Base-by-base conservation (phyloP, 2,329 filamentous ascomycete species). In the Colletotrichum agaves region DNA sequence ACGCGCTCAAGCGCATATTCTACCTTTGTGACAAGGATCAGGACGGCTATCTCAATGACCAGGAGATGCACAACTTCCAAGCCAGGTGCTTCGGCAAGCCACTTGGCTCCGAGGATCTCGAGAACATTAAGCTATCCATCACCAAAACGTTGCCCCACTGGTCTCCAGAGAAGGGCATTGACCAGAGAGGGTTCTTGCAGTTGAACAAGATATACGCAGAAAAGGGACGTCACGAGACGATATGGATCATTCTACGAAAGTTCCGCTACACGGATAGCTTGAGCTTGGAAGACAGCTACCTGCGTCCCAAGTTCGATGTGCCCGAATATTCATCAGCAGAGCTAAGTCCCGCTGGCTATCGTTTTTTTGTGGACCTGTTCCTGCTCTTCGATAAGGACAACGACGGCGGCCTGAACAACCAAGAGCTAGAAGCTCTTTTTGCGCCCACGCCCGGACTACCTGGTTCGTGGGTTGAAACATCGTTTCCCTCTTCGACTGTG, bases 311-410 rank as follows among this genome's bases (percentile, higher is more conserved):
- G 73, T 95, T 98, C 70, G 96, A 99, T 7, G 94, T 99, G 0
- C 93, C 96, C 0, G 92, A 95, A 64, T 95, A 92, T 75, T 91
- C 94, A 0, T 98, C 95, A 4, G 94, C 95, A 4, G 96, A 99
- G 80, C 86, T 99, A 17, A 97, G 94, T 72, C 96, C 96, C 0
- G 90, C 93, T 13, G 96, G 96, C 1, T 99, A 99, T 79, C 90
- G 95, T 19, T 99, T 99, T 83, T 98, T 99, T 73, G 95, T 98
- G 71, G 96, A 99, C 74, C 84, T 98, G 1, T 99, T 99, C 77
- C 82, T 99, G 39, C 86, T 97, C 0, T 97, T 97, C 66, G 96
- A 99, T 78, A 96, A 97, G 80, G 96, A 99, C 77, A 99, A 98
- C 71, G 96, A 99, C 74, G 96, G 96, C 3, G 96, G 95, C 0